Evolutionary conservation across 768 basidiomycete species (phyloP), one percentile per base, ranked within the genome.

Genomic region (Auricularia cornea): DNA sequence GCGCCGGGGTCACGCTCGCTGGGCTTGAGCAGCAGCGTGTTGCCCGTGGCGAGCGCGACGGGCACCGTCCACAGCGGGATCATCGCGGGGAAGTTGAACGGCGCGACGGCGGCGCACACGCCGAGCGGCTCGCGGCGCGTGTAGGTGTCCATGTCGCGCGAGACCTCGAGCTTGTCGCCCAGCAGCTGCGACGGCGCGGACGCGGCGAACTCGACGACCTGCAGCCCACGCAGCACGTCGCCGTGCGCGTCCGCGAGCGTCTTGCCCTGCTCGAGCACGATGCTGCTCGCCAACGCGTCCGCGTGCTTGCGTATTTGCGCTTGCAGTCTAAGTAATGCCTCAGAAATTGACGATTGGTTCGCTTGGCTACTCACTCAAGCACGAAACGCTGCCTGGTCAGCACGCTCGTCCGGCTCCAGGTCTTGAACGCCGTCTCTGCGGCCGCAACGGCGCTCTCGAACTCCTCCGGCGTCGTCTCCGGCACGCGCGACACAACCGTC

Each of bases 1-100:
- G 97, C 96, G 59, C 96, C 96, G 16, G 96, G 96, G 72, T 97
- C 95, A 29, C 96, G 87, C 73, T 99, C 96, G 1, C 92, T 94
- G 23, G 96, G 96, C 70, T 99, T 99, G 65, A 99, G 79, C 64
- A 99, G 82, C 48, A 99, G 81, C 0, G 96, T 94, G 70, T 99
- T 99, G 33, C 96, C 96, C 0, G 92, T 94, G 11, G 87, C 87
- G 28, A 85, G 79, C 20, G 94, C 90, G 83, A 94, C 86, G 66
- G 71, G 52, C 67, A 98, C 94, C 0, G 93, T 88, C 96, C 96
- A 98, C 6, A 98, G 80, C 30, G 38, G 35, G 29, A 75, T 87
- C 70, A 73, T 90, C 88, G 91, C 92, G 60, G 90, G 91, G 72
- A 92, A 93, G 72, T 93, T 92, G 78, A 94, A 94, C 8, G 96